These are phyloP conservation scores for Penicillium verrucosum DNA, from an alignment of 2,329 filamentous ascomycete genomes.

Conservation along the genomic window DNA sequence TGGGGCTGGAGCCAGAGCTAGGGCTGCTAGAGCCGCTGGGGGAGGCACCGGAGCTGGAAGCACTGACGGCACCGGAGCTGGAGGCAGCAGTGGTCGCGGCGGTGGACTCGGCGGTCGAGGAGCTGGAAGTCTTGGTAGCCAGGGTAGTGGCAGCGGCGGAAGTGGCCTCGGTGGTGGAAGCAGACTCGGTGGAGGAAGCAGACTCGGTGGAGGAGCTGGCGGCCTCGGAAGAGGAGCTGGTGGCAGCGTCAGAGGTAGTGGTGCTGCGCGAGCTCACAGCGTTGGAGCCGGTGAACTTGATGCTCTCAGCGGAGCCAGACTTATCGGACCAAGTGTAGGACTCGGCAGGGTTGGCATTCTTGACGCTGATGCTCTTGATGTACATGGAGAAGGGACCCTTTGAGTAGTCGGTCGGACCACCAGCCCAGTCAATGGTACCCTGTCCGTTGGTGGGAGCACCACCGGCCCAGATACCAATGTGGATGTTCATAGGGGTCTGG, in stretches of 20 bases:
- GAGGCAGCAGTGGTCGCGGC: slow-evolving; percentile 16
- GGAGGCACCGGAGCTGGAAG: slow-evolving; percentile 14
- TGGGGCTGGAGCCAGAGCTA: background rate
- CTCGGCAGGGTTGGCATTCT: slow-evolving; percentile 57
- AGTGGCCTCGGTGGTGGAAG: slow-evolving; percentile 9
- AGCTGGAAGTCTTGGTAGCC: slow-evolving; percentile 9
- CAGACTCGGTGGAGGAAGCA: slow-evolving; percentile 18
- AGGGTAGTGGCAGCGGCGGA: slow-evolving; percentile 7
- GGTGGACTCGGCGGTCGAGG: slow-evolving; percentile 9
- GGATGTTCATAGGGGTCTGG: slow-evolving; percentile 70
- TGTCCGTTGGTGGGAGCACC: slow-evolving; percentile 47
- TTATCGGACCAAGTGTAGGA: slow-evolving; percentile 64
- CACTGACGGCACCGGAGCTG: slow-evolving; percentile 3
- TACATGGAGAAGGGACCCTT: slow-evolving; percentile 70
- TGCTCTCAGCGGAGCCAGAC: slow-evolving; percentile 62
- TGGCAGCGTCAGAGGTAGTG: slow-evolving; percentile 8
- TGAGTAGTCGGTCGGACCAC: slow-evolving; percentile 64
- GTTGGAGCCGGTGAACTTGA: slow-evolving; percentile 43
- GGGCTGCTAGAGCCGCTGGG: slow-evolving; percentile 1
- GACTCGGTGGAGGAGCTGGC: slow-evolving; percentile 6
- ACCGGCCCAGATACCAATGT: slow-evolving; percentile 67
- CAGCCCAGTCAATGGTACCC: slow-evolving; percentile 65
- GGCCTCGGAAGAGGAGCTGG: background rate
- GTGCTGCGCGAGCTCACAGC: slow-evolving; percentile 9
- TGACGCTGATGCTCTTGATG: slow-evolving; percentile 59